phyloP scores from a whole-genome alignment of 805 yeast genomes.

The Suhomyces sp. region DNA sequence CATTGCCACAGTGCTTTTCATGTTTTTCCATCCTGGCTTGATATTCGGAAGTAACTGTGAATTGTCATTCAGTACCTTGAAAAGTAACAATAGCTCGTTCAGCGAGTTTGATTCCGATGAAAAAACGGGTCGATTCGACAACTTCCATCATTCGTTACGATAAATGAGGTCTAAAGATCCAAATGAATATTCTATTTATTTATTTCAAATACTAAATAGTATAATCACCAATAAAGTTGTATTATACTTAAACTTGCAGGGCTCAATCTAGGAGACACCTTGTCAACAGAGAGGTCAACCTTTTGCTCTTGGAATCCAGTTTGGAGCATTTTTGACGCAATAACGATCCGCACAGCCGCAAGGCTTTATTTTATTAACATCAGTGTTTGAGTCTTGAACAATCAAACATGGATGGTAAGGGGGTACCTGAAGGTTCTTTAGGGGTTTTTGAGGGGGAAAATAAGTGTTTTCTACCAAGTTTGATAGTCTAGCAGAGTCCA shows the following conservation, averaged over 20 bases:
- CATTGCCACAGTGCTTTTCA: constrained; percentile 18
- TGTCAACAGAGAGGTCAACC: neutral
- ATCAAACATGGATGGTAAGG: constrained; percentile 56
- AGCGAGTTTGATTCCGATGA: neutral
- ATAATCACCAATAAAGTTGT: neutral
- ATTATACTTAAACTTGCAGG: neutral
- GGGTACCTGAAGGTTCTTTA: constrained; percentile 33
- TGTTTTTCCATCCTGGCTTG: constrained; percentile 60
- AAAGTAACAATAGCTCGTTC: neutral
- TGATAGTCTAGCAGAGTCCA: constrained; percentile 44
- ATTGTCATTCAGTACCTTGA: neutral
- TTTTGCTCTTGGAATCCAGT: constrained; percentile 35
- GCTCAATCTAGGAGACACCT: too few species aligned
- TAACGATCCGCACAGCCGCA: constrained; percentile 43
- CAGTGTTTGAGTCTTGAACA: constrained; percentile 55
- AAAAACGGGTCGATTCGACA: neutral
- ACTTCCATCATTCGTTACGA: neutral
- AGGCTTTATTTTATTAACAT: constrained; percentile 34
- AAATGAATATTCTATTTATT: neutral
- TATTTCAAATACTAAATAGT: neutral
- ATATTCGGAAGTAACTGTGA: constrained; percentile 44
- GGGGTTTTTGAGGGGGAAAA: constrained; percentile 39
- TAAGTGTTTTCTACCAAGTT: constrained; percentile 42
- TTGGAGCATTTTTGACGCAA: constrained; percentile 39
- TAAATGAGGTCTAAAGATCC: neutral